Evolutionary conservation across 345 rosid species (phyloP), one percentile per base, ranked within the genome.

Genomic region (Anastatica hierochuntica): DNA sequence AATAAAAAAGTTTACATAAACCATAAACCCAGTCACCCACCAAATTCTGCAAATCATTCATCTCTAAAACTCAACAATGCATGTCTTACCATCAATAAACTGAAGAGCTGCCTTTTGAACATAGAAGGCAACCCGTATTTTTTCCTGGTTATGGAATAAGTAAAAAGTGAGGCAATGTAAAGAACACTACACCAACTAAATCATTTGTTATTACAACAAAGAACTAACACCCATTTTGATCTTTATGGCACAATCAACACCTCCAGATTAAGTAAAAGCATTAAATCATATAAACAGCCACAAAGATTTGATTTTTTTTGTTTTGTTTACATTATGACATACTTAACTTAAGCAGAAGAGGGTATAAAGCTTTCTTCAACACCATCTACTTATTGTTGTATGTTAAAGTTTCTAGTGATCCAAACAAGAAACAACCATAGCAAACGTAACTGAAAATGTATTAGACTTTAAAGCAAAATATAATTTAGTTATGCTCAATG

Each of bases 71-170:
- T 63, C 40, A 60, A 44, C 61, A 41, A 13, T 57, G 53, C 36
- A 60, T 41, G 46, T 40, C 63, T 51, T 83, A 92, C 98, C 98
- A 70, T 84, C 96, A 64, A 88, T 74, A 59, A 88, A 92, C 58
- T 76, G 82, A 57, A 84, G 67, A 63, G 98, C 96, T 37, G 98
- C 96, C 72, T 81, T 83, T 67, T 81, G 88, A 66, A 92, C 96
- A 71, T 74, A 81, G 64, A 92, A 80, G 16, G 90, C 98, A 39
- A 87, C 87, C 38, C 95, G 80, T 61, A 92, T 83, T 68, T 84
- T 83, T 70, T 92, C 98, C 98, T 92, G 84, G 38, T 68, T 26
- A 36, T n/a, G n/a, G n/a, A n/a, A n/a, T n/a, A n/a, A n/a, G 27
- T 8, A 29, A 29, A 58, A 36, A 20, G 33, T 55, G 53, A 76